Conservation (phyloP, 2,329 filamentous ascomycete species). For the Fusarium sp. region DNA sequence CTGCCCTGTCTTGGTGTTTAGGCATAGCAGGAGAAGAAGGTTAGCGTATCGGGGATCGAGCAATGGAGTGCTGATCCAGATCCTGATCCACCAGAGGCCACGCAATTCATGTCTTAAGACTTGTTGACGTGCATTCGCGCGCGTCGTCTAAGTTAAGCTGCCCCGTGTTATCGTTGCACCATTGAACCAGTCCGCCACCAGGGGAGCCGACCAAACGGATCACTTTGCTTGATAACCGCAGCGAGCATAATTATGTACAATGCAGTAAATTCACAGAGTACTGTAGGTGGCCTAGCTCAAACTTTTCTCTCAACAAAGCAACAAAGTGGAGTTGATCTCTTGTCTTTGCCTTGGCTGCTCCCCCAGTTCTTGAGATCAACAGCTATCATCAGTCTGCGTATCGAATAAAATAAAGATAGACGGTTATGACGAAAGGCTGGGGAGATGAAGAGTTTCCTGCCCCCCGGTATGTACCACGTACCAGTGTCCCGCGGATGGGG, state of each 20-base stretch:
- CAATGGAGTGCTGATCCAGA: constrained; percentile 4
- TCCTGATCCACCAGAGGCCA: constrained; percentile 31
- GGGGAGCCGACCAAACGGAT: constrained; percentile 20
- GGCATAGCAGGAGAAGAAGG: neutral
- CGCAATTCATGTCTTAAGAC: constrained; percentile 37
- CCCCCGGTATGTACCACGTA: neutral
- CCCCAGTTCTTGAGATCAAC: constrained; percentile 1
- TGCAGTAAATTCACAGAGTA: neutral
- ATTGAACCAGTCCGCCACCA: constrained; percentile 8
- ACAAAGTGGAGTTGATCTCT: constrained; percentile 9
- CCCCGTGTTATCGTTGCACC: constrained; percentile 12
- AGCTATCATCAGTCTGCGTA: constrained; percentile 2
- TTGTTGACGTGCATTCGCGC: constrained; percentile 23
- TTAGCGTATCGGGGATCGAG: constrained; percentile 31
- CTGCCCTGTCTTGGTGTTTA: constrained; percentile 4
- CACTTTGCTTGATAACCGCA: constrained; percentile 3
- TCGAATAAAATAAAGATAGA: constrained; percentile 23
- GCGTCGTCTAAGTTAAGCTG: constrained; percentile 24
- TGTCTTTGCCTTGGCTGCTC: constrained; percentile 13
- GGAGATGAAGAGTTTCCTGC: neutral
- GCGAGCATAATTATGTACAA: constrained; percentile 3
- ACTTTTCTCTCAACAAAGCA: constrained; percentile 31
- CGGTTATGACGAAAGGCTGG: constrained; percentile 19
- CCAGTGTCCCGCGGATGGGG: neutral
- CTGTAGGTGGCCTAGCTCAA: neutral